Evolutionary conservation across 768 basidiomycete genomes (phyloP).

Genomic region (Tephrocybe sp.): DNA sequence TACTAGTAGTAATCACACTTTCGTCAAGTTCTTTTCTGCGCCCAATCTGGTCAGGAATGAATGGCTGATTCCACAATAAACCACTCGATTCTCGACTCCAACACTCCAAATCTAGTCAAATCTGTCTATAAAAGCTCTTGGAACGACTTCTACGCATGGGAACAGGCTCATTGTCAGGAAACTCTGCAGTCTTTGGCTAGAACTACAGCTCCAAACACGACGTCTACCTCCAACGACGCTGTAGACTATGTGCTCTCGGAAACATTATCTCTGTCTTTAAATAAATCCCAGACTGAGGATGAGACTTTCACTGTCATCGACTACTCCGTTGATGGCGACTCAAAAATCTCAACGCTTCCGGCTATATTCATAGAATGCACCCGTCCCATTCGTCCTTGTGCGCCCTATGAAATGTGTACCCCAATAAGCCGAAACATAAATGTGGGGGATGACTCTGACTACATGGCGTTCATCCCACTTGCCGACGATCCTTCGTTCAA

Average conservation of each 20-base stretch:
- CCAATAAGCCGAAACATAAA: constrained; percentile 45
- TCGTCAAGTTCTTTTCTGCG: no score
- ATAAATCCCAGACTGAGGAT: not conserved
- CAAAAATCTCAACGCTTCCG: constrained; percentile 9
- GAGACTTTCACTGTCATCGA: constrained; percentile 16
- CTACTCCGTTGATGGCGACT: constrained; percentile 4
- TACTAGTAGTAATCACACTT: no score
- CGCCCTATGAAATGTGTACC: constrained; percentile 56
- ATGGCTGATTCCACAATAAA: constrained; percentile 1
- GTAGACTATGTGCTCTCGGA: not conserved
- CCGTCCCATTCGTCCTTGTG: constrained; percentile 21
- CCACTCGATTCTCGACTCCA: not conserved
- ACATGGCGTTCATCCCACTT: constrained; percentile 60
- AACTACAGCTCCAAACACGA: not conserved
- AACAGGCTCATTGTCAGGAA: constrained; percentile 16
- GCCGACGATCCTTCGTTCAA: constrained; percentile 59
- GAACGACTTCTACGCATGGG: constrained; percentile 22
- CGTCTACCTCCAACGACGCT: not conserved
- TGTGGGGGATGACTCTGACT: constrained; percentile 54
- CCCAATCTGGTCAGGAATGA: not conserved
- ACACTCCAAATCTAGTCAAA: constrained; percentile 6
- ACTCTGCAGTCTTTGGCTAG: constrained; percentile 17
- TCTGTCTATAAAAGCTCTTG: constrained; percentile 15
- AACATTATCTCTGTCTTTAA: not conserved
- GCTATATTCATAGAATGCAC: constrained; percentile 8